Evolutionary conservation across 2,329 filamentous ascomycete genomes (phyloP).

Genomic region (Onygenales sp.): DNA sequence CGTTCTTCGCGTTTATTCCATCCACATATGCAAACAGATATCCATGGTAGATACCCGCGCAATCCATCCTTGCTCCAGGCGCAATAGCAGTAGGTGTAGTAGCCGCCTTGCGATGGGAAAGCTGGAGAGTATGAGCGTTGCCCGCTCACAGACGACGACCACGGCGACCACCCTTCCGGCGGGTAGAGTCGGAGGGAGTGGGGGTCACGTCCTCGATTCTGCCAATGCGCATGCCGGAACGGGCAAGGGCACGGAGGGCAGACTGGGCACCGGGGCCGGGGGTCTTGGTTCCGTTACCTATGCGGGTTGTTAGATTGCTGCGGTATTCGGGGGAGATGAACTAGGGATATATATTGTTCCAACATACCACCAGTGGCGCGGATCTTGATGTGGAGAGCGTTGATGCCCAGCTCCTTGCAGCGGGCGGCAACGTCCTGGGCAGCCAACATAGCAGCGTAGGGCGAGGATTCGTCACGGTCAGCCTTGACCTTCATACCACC

Average conservation of each 20-base stretch:
- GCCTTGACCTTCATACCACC: slow-evolving; percentile 99
- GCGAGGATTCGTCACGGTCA: slow-evolving; percentile 98
- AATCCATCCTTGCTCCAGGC: slow-evolving; percentile 20
- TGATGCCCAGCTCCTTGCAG: slow-evolving; percentile 79
- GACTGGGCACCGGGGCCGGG: slow-evolving; percentile 98
- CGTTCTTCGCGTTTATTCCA: slow-evolving; percentile 47
- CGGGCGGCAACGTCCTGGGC: slow-evolving; percentile 94
- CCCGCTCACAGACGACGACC: slow-evolving; percentile 94
- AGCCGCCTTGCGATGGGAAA: neutral
- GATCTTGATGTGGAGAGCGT: slow-evolving; percentile 99
- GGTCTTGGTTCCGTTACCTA: slow-evolving; percentile 99
- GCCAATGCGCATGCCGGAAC: slow-evolving; percentile 99
- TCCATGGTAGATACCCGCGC: slow-evolving; percentile 20
- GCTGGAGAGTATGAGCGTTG: neutral
- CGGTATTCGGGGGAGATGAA: too few relatives aligned
- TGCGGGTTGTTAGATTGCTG: neutral
- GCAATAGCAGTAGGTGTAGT: slow-evolving; percentile 8
- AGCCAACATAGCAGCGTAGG: slow-evolving; percentile 99
- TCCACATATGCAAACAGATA: slow-evolving; percentile 30
- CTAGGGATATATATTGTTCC: neutral
- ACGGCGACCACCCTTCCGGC: slow-evolving; percentile 99
- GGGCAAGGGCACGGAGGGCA: slow-evolving; percentile 94
- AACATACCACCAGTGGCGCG: slow-evolving; percentile 88
- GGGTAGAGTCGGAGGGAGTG: slow-evolving; percentile 97
- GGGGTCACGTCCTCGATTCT: slow-evolving; percentile 99